Evolutionary conservation across 2,329 filamentous ascomycete genomes (phyloP).

Genomic region (Myriosclerotinia scirpicola): DNA sequence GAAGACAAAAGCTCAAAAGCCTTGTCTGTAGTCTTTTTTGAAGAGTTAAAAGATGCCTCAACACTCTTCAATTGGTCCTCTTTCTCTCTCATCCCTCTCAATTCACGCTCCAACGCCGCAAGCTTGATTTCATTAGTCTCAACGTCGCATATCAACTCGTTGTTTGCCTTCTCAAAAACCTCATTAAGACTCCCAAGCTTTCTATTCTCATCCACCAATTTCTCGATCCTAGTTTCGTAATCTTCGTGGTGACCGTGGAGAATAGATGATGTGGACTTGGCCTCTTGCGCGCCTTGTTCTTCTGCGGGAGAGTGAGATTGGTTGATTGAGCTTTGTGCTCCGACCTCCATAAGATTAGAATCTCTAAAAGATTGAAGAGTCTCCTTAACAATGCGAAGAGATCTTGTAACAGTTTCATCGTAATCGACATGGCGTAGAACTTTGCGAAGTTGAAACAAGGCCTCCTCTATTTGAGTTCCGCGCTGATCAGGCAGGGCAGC

Average conservation of each 20-base stretch:
- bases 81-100: background rate
- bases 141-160: background rate
- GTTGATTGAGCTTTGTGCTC: too few relatives aligned
- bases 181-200: background rate
- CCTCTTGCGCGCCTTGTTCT: fast-evolving
- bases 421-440: background rate
- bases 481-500: background rate
- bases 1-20: background rate
- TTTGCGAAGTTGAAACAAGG: fast-evolving
- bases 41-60: background rate
- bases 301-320: background rate
- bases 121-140: background rate
- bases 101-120: background rate
- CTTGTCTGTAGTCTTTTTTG: background rate
- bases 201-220: background rate
- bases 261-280: background rate
- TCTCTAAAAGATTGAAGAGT: background rate
- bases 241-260: background rate
- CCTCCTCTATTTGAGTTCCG: background rate
- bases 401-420: fast-evolving
- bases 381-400: background rate
- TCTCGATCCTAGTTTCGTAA: background rate
- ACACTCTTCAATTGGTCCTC: background rate
- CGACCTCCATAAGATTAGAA: too few relatives aligned
- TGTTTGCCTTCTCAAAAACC: background rate